phyloP scores from a whole-genome alignment of 305 asterid genomes.

The Euphrasia arctica region DNA sequence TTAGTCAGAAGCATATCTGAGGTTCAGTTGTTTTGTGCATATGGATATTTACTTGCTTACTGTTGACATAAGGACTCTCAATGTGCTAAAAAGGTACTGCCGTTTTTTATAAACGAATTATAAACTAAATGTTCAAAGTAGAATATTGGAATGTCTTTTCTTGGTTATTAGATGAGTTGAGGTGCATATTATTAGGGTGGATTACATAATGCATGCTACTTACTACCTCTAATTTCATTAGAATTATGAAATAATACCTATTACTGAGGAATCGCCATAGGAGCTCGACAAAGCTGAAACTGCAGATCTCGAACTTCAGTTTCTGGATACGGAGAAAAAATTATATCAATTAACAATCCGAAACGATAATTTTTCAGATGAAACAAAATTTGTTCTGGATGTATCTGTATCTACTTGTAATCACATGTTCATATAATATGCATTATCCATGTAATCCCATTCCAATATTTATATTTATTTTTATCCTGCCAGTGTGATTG shows the following conservation, averaged over 20 bases:
- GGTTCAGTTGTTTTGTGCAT: not conserved
- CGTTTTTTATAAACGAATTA: not conserved
- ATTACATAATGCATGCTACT: not conserved
- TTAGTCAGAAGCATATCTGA: slow-evolving; percentile 21
- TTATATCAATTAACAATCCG: slow-evolving; percentile 5
- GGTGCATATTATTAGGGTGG: not conserved
- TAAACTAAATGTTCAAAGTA: not conserved
- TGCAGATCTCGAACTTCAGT: slow-evolving; percentile 30
- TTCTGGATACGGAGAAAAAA: slow-evolving; percentile 33
- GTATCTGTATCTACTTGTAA: not conserved
- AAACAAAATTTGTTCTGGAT: slow-evolving; percentile 13
- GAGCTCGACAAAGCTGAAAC: slow-evolving; percentile 49
- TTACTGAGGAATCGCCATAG: slow-evolving; percentile 44
- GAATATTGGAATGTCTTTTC: not conserved
- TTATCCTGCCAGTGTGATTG: slow-evolving; percentile 10
- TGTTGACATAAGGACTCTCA: not conserved
- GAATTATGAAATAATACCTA: slow-evolving; percentile 36
- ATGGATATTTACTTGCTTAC: not conserved
- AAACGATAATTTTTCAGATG: not conserved
- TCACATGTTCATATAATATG: slow-evolving; percentile 15
- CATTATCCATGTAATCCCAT: slow-evolving; percentile 11
- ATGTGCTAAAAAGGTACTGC: slow-evolving; percentile 1
- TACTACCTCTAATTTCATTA: no score
- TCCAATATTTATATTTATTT: not conserved
- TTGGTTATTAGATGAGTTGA: not conserved